phyloP scores from a whole-genome alignment of 768 basidiomycete genomes.

The Mycena latifolia region DNA sequence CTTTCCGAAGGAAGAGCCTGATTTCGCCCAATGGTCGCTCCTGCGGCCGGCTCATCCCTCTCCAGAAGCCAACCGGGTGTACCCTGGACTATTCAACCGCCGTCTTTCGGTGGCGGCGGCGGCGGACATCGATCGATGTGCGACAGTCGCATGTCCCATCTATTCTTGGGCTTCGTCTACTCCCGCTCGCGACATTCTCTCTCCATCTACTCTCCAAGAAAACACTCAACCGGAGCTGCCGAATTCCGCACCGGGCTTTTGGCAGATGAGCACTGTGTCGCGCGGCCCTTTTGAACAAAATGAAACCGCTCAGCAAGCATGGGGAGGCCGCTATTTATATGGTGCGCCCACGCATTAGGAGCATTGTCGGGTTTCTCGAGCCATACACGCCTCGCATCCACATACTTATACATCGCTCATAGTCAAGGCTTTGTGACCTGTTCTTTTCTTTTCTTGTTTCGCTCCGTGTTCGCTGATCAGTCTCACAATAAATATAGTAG shows the following conservation, averaged over 20 bases:
- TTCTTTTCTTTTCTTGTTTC: no score
- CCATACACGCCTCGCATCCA: neutral
- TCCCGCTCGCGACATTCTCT: neutral
- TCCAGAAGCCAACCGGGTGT: slow-evolving; percentile 1
- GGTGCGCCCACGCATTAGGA: neutral
- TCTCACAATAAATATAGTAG: neutral
- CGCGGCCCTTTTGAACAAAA: neutral
- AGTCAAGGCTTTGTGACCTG: no score
- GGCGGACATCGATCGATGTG: slow-evolving; percentile 2
- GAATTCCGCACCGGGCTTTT: neutral
- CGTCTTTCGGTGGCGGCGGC: neutral
- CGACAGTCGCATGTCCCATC: neutral
- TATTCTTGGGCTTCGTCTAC: slow-evolving; percentile 16
- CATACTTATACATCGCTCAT: no score
- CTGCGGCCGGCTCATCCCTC: slow-evolving; percentile 19
- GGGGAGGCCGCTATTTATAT: neutral
- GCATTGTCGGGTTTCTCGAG: no score
- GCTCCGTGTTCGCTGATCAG: no score
- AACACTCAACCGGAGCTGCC: neutral
- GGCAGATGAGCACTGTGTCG: neutral
- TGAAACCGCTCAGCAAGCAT: neutral
- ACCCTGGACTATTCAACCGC: neutral
- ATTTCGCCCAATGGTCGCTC: slow-evolving; percentile 13
- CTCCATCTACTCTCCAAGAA: neutral
- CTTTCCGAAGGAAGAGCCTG: neutral